phyloP scores from a whole-genome alignment of 2,329 filamentous ascomycete species.

The Pseudocercospora macadamiae region DNA sequence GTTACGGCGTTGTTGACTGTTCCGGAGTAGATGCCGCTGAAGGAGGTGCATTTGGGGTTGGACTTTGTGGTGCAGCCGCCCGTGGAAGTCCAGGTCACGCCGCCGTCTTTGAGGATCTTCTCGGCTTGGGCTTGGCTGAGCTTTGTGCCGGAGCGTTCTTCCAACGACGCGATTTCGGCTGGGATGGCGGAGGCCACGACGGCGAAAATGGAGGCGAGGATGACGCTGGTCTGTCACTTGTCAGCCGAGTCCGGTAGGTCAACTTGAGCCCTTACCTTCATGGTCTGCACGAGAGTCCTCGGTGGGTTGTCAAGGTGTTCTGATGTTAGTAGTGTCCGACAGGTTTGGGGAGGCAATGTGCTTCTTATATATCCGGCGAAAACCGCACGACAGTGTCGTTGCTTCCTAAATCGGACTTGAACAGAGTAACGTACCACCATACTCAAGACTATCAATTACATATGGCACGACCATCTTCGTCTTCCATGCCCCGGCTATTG shows the following conservation, averaged over 20 bases:
- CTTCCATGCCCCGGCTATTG: too few relatives aligned
- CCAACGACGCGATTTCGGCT: not conserved
- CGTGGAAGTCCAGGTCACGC: conserved; percentile 11
- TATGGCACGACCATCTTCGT: too few relatives aligned
- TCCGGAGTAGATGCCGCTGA: conserved; percentile 13
- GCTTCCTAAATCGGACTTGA: too few relatives aligned
- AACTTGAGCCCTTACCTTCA: not conserved
- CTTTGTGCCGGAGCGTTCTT: conserved; percentile 11
- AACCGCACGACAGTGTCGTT: too few relatives aligned
- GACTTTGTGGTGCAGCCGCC: conserved; percentile 14
- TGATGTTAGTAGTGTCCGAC: too few relatives aligned
- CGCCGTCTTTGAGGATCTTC: not conserved
- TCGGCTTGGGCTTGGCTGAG: conserved; percentile 12
- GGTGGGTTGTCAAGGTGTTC: too few relatives aligned
- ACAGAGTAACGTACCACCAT: too few relatives aligned
- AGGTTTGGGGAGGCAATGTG: too few relatives aligned
- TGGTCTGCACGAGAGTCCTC: too few relatives aligned
- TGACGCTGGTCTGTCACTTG: not conserved
- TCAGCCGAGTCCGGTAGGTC: not conserved
- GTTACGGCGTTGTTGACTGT: conserved; percentile 16
- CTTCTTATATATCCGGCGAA: too few relatives aligned
- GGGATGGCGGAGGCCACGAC: conserved; percentile 3
- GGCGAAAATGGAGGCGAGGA: not conserved
- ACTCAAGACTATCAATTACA: too few relatives aligned
- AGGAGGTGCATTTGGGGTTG: conserved; percentile 14